phyloP scores from a whole-genome alignment of 2,329 filamentous ascomycete genomes.

The Sarocladiaceae sp. region DNA sequence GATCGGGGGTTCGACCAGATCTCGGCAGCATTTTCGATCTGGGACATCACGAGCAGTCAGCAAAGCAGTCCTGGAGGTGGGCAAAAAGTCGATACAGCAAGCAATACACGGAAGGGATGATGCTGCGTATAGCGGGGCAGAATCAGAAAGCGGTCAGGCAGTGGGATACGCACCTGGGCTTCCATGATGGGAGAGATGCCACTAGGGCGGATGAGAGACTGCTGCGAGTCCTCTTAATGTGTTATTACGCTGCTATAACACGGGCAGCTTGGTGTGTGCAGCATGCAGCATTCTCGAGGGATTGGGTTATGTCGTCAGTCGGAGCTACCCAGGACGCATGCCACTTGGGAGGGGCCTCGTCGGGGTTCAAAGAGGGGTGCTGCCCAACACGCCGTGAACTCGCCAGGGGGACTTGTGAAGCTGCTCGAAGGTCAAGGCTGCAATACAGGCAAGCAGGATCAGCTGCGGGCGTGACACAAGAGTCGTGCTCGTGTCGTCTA shows the following conservation, averaged over 20 bases:
- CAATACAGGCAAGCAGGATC: neutral
- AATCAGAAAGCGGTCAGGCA: constrained; percentile 13
- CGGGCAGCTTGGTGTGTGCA: constrained; percentile 33
- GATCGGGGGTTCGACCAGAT: constrained; percentile 82
- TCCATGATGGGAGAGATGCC: constrained; percentile 32
- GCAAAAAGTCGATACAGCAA: neutral
- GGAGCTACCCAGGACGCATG: constrained; percentile 8
- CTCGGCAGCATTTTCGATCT: constrained; percentile 94
- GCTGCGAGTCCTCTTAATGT: constrained; percentile 7
- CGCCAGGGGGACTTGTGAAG: too few species aligned
- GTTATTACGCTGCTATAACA: constrained; percentile 33
- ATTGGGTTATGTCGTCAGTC: constrained; percentile 7
- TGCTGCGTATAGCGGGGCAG: constrained; percentile 21
- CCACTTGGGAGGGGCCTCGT: constrained; percentile 2
- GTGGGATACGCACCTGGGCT: constrained; percentile 35
- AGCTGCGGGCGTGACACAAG: neutral
- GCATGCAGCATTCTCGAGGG: constrained; percentile 34
- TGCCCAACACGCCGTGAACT: neutral
- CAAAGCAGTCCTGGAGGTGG: constrained; percentile 11
- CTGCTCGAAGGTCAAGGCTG: too few species aligned
- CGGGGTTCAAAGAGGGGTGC: constrained; percentile 10
- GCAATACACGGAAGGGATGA: constrained; percentile 2
- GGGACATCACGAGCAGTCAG: constrained; percentile 15
- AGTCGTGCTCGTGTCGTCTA: constrained; percentile 1
- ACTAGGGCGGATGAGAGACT: constrained; percentile 7